phyloP scores from a whole-genome alignment of 257 asterid species.

The Jacaranda mimosifolia region DNA sequence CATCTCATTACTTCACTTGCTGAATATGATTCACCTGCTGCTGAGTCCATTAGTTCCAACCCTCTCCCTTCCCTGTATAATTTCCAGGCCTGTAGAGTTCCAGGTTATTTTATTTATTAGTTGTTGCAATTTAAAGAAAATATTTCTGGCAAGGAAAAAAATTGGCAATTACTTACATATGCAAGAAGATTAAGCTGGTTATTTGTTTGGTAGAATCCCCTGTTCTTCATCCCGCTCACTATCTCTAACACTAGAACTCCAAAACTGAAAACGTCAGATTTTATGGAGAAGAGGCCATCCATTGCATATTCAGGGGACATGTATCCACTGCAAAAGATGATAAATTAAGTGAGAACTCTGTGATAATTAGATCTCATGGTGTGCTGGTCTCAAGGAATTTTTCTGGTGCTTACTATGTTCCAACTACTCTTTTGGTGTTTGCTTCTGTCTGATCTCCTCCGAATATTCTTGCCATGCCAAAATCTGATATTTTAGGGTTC shows the following conservation, averaged over 20 bases:
- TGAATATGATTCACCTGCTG: slow-evolving; percentile 46
- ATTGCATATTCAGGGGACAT: slow-evolving; percentile 90
- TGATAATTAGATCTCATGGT: background rate
- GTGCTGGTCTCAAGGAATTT: background rate
- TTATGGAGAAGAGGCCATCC: slow-evolving; percentile 82
- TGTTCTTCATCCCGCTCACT: slow-evolving; percentile 68
- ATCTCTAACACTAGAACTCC: slow-evolving; percentile 83
- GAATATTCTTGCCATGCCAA: slow-evolving; percentile 87
- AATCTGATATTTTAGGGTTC: slow-evolving; percentile 83
- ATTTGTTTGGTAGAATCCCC: slow-evolving; percentile 75
- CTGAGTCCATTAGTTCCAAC: slow-evolving; percentile 58
- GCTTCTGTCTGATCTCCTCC: slow-evolving; percentile 82
- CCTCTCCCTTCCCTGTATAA: slow-evolving; percentile 64
- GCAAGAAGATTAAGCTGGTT: slow-evolving; percentile 77
- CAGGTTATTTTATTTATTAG: background rate
- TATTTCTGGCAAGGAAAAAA: background rate
- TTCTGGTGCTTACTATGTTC: slow-evolving; percentile 68
- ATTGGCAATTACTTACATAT: slow-evolving; percentile 47
- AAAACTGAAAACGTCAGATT: slow-evolving; percentile 78
- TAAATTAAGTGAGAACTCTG: background rate
- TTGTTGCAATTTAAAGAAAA: background rate
- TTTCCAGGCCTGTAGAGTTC: slow-evolving; percentile 65
- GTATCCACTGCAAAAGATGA: slow-evolving; percentile 63
- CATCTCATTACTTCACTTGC: slow-evolving; percentile 67
- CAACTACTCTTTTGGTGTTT: slow-evolving; percentile 72